These are phyloP conservation scores for Trichosanthes cucumerina DNA, from an alignment of 306 rosid species.

Conservation along the genomic window DNA sequence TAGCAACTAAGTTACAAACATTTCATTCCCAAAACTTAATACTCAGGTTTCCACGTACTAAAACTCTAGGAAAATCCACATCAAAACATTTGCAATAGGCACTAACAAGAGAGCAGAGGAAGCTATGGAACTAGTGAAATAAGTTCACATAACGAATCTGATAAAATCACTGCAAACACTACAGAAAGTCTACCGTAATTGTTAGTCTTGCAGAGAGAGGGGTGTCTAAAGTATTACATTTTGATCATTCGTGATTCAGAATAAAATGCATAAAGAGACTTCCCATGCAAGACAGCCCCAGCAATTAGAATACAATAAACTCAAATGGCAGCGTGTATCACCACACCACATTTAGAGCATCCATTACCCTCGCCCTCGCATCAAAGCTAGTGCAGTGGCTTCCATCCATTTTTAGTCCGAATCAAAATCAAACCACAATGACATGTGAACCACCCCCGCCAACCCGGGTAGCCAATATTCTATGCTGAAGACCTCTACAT, in stretches of 20 bases:
- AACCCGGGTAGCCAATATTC: background rate
- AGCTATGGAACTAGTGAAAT: background rate
- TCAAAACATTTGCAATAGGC: background rate
- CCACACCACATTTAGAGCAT: constrained; percentile 5
- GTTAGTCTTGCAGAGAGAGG: background rate
- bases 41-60: background rate
- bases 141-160: background rate
- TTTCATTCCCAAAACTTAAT: background rate
- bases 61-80: background rate
- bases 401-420: background rate
- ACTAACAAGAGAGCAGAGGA: background rate
- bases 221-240: constrained; percentile 3
- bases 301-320: constrained; percentile 14
- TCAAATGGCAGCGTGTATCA: background rate
- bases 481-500: background rate
- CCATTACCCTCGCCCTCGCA: background rate
- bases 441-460: constrained; percentile 4
- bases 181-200: constrained; percentile 1
- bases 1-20: background rate
- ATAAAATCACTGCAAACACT: background rate
- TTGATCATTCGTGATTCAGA: background rate
- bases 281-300: background rate
- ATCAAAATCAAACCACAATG: background rate
- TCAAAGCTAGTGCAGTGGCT: constrained; percentile 3
- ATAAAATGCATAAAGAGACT: constrained; percentile 3